A percentile compares a stretch with the other conserved stretches of the same genome.
These are phyloP conservation scores for Aspergillus felis DNA, from an alignment of 2,329 filamentous ascomycete species.

Conservation along the genomic window DNA sequence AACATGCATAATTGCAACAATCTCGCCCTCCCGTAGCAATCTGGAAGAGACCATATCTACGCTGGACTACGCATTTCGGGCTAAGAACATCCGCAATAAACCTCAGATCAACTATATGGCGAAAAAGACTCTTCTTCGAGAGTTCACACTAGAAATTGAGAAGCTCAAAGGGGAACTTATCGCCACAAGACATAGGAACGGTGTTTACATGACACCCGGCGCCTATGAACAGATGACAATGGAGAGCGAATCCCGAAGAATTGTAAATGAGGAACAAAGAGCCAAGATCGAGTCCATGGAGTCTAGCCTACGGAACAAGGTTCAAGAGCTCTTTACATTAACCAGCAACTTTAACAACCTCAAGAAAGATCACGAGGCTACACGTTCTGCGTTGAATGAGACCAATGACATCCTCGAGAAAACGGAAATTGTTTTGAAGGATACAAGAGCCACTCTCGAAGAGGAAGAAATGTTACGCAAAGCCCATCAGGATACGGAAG, in stretches of 20 bases:
- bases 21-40: slow-evolving; percentile 92
- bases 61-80: slow-evolving; percentile 93
- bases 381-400: slow-evolving; percentile 66
- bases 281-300: slow-evolving; percentile 93
- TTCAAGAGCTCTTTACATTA: slow-evolving; percentile 83
- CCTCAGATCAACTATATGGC: slow-evolving; percentile 92
- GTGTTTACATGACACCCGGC: slow-evolving; percentile 87
- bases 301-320: slow-evolving; percentile 82
- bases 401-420: slow-evolving; percentile 80
- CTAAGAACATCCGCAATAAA: slow-evolving; percentile 98
- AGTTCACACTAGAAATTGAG: slow-evolving; percentile 90
- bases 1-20: slow-evolving; percentile 96
- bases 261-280: slow-evolving; percentile 85
- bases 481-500: slow-evolving; percentile 82
- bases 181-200: slow-evolving; percentile 86
- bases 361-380: slow-evolving; percentile 85
- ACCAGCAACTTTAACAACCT: slow-evolving; percentile 83
- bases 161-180: slow-evolving; percentile 92
- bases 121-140: slow-evolving; percentile 85
- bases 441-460: slow-evolving; percentile 69
- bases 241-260: slow-evolving; percentile 85
- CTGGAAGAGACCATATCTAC: slow-evolving; percentile 98
- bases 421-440: slow-evolving; percentile 76
- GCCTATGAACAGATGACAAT: slow-evolving; percentile 86
- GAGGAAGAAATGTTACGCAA: slow-evolving; percentile 77